These are phyloP conservation scores for Monosporascus sp. DNA, from an alignment of 2,329 filamentous ascomycete species.

Conservation along the genomic window DNA sequence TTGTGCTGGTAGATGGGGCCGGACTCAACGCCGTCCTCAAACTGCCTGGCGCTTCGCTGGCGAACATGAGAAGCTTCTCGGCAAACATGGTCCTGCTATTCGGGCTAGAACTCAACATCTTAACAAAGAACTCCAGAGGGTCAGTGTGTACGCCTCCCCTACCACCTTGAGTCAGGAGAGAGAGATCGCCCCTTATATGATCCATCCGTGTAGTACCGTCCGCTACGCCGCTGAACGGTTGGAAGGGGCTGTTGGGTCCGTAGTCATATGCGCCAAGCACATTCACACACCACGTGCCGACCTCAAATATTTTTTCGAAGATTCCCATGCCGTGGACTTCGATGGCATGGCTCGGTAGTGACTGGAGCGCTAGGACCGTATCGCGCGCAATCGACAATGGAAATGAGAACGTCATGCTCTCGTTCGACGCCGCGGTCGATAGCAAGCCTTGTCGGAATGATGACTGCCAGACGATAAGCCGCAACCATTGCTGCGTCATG, in stretches of 20 bases:
- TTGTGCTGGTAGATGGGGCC: slow-evolving; percentile 11
- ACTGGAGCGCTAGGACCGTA: slow-evolving; percentile 40
- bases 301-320: slow-evolving; percentile 46
- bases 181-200: slow-evolving; percentile 26
- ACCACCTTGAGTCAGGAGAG: slow-evolving; percentile 24
- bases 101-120: slow-evolving; percentile 38
- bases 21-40: slow-evolving; percentile 31
- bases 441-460: slow-evolving; percentile 62
- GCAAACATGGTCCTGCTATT: slow-evolving; percentile 40
- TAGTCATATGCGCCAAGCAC: slow-evolving; percentile 34
- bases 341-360: slow-evolving; percentile 35
- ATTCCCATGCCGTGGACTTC: slow-evolving; percentile 46
- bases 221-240: slow-evolving; percentile 15
- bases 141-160: slow-evolving; percentile 31
- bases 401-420: slow-evolving; percentile 57
- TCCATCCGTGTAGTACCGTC: slow-evolving; percentile 25
- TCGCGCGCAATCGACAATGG: slow-evolving; percentile 59
- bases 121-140: slow-evolving; percentile 39
- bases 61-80: slow-evolving; percentile 37
- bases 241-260: slow-evolving; percentile 9
- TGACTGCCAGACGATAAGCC: slow-evolving; percentile 68
- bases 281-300: slow-evolving; percentile 40
- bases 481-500: slow-evolving; percentile 66
- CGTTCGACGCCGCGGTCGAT: slow-evolving; percentile 52
- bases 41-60: slow-evolving; percentile 33